phyloP scores from a whole-genome alignment of 441 rosid species.

The Euphorbia schlechtendalii region DNA sequence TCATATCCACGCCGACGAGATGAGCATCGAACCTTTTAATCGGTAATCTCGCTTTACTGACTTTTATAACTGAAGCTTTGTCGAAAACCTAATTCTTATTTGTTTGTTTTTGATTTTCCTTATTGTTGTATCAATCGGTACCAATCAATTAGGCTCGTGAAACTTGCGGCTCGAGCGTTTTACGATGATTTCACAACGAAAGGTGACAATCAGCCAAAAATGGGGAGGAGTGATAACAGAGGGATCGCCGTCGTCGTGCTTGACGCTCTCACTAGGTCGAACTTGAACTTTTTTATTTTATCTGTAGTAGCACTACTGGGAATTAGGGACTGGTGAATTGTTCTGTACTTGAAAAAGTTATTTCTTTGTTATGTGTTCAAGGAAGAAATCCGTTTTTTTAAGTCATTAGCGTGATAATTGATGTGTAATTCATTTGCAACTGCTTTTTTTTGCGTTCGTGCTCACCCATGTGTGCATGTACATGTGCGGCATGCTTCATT shows the following conservation, averaged over 20 bases:
- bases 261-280: slow-evolving; percentile 73
- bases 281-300: not conserved
- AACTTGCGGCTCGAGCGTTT: slow-evolving; percentile 69
- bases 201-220: slow-evolving; percentile 77
- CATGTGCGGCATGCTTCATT: too few species aligned
- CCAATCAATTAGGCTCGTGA: slow-evolving; percentile 54
- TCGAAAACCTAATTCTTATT: not conserved
- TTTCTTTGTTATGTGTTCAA: too few species aligned
- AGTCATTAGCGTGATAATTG: not conserved
- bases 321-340: too few species aligned
- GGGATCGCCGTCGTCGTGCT: slow-evolving; percentile 90
- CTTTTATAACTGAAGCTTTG: not conserved
- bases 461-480: not conserved
- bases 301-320: too few species aligned
- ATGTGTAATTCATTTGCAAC: too few species aligned
- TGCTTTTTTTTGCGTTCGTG: too few species aligned
- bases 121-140: not conserved
- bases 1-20: not conserved
- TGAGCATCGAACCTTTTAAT: slow-evolving; percentile 53
- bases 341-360: too few species aligned
- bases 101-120: not conserved
- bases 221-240: slow-evolving; percentile 63
- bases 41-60: slow-evolving; percentile 19
- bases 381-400: too few species aligned
- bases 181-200: slow-evolving; percentile 64